These are phyloP conservation scores for Daucus carota DNA, from an alignment of 129 eudicot genomes.

Conservation along the genomic window DNA sequence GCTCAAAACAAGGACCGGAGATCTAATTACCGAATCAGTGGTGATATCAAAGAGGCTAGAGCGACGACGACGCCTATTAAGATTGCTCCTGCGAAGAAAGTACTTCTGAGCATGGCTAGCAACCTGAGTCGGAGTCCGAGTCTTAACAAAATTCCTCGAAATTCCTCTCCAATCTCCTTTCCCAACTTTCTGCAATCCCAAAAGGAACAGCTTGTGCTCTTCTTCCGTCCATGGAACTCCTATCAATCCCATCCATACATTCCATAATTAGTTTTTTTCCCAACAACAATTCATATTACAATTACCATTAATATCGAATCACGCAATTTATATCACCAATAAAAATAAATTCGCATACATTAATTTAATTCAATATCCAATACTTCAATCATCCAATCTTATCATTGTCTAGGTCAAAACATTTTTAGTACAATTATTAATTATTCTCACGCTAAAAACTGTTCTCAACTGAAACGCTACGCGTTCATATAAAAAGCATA, in stretches of 20 bases:
- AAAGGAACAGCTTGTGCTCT: conserved; percentile 84
- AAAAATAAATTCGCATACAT: no score
- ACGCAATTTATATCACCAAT: no score
- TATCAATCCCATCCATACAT: conserved; percentile 17
- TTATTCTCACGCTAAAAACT: not conserved
- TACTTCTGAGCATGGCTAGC: conserved; percentile 98
- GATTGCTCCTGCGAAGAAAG: conserved; percentile 73
- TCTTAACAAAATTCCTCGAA: conserved; percentile 71
- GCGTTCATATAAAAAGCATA: not conserved
- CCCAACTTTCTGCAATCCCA: conserved; percentile 77
- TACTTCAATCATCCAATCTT: not conserved
- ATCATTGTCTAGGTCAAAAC: not conserved
- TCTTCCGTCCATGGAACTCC: conserved; percentile 98
- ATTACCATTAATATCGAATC: no score
- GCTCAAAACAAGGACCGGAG: not conserved
- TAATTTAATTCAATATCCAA: no score
- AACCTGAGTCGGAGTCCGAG: conserved; percentile 92
- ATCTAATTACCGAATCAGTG: conserved; percentile 50
- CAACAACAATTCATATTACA: not conserved
- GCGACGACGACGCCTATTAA: conserved; percentile 80
- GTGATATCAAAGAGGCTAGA: conserved; percentile 95
- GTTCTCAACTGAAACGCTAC: not conserved
- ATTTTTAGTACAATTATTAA: not conserved
- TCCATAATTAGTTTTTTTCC: not conserved
- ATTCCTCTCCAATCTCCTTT: conserved; percentile 98